phyloP scores from a whole-genome alignment of 352 stramenopile species.

The Globisporangium sylvaticum region DNA sequence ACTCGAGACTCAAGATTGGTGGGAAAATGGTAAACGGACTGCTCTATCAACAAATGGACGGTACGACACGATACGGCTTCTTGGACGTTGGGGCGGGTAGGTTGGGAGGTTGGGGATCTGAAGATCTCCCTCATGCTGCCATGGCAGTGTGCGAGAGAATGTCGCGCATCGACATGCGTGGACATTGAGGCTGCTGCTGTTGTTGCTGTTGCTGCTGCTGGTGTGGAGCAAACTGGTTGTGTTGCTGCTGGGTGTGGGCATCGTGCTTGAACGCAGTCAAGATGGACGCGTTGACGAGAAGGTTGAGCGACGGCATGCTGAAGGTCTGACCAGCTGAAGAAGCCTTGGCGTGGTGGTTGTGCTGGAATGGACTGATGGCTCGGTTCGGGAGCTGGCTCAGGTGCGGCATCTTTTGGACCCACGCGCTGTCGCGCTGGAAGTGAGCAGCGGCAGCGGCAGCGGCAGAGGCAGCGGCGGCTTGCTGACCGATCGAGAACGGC shows the following conservation, averaged over 20 bases:
- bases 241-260: constrained; percentile 15
- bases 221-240: constrained; percentile 12
- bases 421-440: neutral
- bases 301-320: constrained; percentile 54
- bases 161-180: constrained; percentile 73
- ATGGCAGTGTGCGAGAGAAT: constrained; percentile 46
- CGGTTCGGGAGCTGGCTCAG: constrained; percentile 1
- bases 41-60: constrained; percentile 13
- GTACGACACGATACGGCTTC: constrained; percentile 7
- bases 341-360: neutral
- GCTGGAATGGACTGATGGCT: constrained; percentile 2
- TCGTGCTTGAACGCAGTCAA: constrained; percentile 62
- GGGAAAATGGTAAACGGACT: constrained; percentile 2
- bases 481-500: constrained; percentile 2
- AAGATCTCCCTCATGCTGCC: constrained; percentile 16
- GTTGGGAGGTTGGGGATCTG: neutral
- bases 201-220: constrained; percentile 16
- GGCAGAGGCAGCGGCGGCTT: neutral
- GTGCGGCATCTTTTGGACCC: constrained; percentile 9
- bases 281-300: constrained; percentile 70
- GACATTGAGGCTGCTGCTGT: constrained; percentile 4
- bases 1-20: constrained; percentile 3
- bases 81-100: neutral
- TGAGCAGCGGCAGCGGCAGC: neutral
- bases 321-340: neutral